Conservation (phyloP, 495 filamentous ascomycete species). For the Penicillium parvum region DNA sequence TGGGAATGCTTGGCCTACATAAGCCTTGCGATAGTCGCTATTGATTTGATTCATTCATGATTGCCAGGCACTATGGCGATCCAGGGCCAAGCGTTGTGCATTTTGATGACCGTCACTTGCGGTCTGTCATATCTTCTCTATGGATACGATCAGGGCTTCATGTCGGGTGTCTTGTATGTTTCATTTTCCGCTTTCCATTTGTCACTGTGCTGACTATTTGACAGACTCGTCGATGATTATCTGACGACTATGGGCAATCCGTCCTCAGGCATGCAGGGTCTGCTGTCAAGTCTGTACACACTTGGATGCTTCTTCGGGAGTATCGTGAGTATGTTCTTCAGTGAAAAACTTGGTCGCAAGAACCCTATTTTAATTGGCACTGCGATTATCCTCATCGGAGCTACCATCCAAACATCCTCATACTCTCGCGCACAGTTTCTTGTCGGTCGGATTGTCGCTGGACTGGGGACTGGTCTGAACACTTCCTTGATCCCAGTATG, state of each 20-base stretch:
- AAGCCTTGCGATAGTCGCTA: not conserved
- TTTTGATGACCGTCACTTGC: not conserved
- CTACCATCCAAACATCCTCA: constrained; percentile 49
- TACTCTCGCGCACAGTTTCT: constrained; percentile 60
- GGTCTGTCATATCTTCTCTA: not conserved
- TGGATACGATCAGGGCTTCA: not conserved
- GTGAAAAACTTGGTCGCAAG: constrained; percentile 51
- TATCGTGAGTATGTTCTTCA: not conserved
- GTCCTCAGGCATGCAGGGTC: not conserved
- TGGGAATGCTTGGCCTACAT: not conserved
- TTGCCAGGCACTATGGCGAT: not conserved
- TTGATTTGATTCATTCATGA: not conserved
- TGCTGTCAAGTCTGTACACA: not conserved
- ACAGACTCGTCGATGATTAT: not conserved
- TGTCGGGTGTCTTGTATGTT: not conserved
- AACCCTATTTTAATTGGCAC: constrained; percentile 49
- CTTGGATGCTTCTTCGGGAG: not conserved
- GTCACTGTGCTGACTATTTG: not conserved
- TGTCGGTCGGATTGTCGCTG: constrained; percentile 58
- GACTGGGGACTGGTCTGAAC: constrained; percentile 62
- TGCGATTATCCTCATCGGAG: constrained; percentile 50
- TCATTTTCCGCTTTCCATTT: not conserved
- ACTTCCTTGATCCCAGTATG: constrained; percentile 63
- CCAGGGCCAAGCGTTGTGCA: not conserved
- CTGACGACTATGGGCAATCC: not conserved